Percentiles rank a stretch among this genome's conserved stretches.
Evolutionary conservation across 352 stramenopile genomes (phyloP).

Genomic region (Phytophthora lateralis): DNA sequence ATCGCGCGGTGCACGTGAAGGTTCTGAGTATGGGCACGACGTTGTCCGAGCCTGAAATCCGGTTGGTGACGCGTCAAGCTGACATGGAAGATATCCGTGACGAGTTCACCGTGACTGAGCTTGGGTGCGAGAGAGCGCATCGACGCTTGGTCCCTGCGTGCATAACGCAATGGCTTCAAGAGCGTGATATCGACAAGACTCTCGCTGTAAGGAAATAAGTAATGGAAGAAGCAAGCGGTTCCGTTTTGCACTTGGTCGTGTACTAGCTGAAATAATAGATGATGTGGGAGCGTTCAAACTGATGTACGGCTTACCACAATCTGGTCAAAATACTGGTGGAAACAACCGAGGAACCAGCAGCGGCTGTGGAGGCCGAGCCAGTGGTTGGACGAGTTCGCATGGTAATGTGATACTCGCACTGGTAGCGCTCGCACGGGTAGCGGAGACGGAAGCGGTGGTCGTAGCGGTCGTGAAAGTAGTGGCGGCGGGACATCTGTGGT

Average conservation of each 20-base stretch:
- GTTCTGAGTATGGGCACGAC: background rate
- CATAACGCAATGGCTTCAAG: background rate
- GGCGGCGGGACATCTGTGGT: background rate
- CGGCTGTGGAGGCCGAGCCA: too few species aligned
- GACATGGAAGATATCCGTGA: background rate
- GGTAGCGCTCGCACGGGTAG: background rate
- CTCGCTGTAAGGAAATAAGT: background rate
- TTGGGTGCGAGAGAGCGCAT: background rate
- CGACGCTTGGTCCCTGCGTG: background rate
- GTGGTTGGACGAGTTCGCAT: too few species aligned
- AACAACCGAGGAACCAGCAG: background rate
- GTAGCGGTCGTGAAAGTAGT: background rate
- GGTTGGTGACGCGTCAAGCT: background rate
- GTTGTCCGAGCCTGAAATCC: background rate
- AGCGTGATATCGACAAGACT: background rate
- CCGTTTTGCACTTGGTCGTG: background rate
- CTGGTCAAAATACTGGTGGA: background rate
- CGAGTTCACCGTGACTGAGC: background rate
- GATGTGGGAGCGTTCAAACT: slow-evolving; percentile 4
- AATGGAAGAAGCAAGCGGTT: background rate
- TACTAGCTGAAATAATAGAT: slow-evolving; percentile 3
- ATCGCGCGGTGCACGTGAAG: background rate
- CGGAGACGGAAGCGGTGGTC: background rate
- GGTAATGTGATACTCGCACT: too few species aligned
- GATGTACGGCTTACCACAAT: background rate